Evolutionary conservation across 768 basidiomycete genomes (phyloP), one percentile per base, ranked within the genome.

Genomic region (Boletus barrowsii): DNA sequence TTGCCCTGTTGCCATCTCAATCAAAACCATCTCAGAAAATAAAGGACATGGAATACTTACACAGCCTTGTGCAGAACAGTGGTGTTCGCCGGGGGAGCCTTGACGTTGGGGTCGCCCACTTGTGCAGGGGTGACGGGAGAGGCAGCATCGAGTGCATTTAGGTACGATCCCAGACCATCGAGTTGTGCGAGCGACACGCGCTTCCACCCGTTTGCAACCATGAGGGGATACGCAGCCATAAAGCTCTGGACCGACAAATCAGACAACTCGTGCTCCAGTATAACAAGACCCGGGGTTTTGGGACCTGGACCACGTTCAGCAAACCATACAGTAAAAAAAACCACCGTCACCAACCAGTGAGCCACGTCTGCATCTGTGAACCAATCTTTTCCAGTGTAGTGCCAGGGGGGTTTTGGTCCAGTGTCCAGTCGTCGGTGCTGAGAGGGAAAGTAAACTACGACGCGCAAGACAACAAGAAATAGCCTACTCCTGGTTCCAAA

Each of bases 401-500:
- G 45, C 64, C 69, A 50, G 67, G 72, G 42, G 65, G 55, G 22
- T 37, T 60, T 35, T 70, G 57, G 35, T 73, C 73, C 42, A 91
- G 71, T 42, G 79, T 79, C 93, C 92, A 95, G 68, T 95, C 93
- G 24, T 73, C 68, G 14, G 91, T 85, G 65, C 88, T 90, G 63
- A 52, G 52, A 17, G 36, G 20, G 26, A 11, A 17, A 22, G 40
- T 26, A 22, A 20, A 42, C 29, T 29, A 52, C 15, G 13, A 42
- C 37, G 8, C 5, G 26, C 24, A 17, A n/a, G 32, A 42, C 10
- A 46, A 36, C 5, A 13, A 20, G 22, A 58, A 20, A 45, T 2
- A 8, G 56, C 81, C 49, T 72, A 90, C 88, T 95, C 94, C 55
- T 85, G 81, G 71, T 96, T 94, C 95, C 95, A 98, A 60, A 91